Percentiles rank a stretch among this genome's conserved stretches.
Conservation (phyloP, 129 eudicot genomes). For the Scalesia atractyloides region DNA sequence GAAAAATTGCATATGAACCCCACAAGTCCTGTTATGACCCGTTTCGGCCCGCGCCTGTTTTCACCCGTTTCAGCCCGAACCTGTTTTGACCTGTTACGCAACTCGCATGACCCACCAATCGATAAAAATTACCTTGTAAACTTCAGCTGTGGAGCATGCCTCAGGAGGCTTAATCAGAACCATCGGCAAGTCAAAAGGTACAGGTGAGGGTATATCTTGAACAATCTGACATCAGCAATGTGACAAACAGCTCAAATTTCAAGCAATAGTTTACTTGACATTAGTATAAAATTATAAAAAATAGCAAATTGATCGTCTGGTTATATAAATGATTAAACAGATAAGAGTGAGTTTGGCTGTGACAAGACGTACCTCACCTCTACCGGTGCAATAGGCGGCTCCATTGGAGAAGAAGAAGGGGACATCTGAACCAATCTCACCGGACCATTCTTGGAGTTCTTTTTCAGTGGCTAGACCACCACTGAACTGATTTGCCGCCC, state of each 20-base stretch:
- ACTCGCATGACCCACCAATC: not conserved
- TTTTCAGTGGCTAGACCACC: slow-evolving; percentile 84
- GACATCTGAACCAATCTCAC: slow-evolving; percentile 96
- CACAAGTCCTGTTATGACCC: not conserved
- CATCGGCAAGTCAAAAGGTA: slow-evolving; percentile 77
- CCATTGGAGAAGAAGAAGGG: slow-evolving; percentile 96
- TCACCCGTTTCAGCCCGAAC: not conserved
- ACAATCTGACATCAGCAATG: slow-evolving; percentile 52
- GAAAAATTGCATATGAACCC: not conserved
- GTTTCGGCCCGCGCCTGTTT: not conserved
- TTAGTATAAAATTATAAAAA: too few relatives aligned
- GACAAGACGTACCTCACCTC: slow-evolving; percentile 87
- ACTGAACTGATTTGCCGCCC: slow-evolving; percentile 99
- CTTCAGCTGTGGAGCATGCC: slow-evolving; percentile 98
- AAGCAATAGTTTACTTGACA: not conserved
- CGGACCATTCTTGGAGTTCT: slow-evolving; percentile 96
- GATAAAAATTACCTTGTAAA: slow-evolving; percentile 68
- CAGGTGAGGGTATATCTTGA: slow-evolving; percentile 69
- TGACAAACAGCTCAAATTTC: not conserved
- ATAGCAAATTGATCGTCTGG: slow-evolving; percentile 2
- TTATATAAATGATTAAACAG: not conserved
- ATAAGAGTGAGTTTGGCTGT: slow-evolving; percentile 5
- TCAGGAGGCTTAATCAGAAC: slow-evolving; percentile 93
- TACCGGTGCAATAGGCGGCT: slow-evolving; percentile 96
- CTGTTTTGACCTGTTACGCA: not conserved